Base-by-base conservation (phyloP, 345 rosid species). In the Eucalyptus brandiana region DNA sequence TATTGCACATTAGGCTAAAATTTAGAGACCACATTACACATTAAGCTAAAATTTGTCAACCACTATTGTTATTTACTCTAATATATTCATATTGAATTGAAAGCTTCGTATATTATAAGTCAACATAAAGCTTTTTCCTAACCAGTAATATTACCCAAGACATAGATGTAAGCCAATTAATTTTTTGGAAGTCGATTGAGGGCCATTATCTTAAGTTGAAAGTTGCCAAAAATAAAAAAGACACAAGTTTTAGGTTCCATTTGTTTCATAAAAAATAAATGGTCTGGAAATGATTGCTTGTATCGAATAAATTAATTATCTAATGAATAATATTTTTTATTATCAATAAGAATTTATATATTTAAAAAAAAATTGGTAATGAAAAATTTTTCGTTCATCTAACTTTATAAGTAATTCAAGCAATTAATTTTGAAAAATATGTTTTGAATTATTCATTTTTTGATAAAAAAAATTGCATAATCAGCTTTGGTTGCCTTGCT, bases 211-310 rank as follows among this genome's bases (percentile, higher is more conserved):
- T 56, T 56, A 24, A 3, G 14, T 58, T 58, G n/a, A 30, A 58
- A 24, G 65, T 58, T 58, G 65, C 6, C 62, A 8, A 58, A 24
- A 24, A 24, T 9, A 24, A 4, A 58, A 56, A 58, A 24, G 62
- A 24, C 13, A 58, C 14, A 58, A 58, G 14, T 24, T 24, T 24
- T 24, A 58, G 14, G 14, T n/a, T 58, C 14, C 3, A 58, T 24
- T 58, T 24, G 2, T 58, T 2, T 58, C 6, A 5, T 5, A 4
- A 2, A 11, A 24, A 58, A 58, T 58, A 24, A 58, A 58, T 58
- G 1, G 12, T 58, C 28, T 0, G 1, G 1, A 24, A 58, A 58
- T 58, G 28, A 58, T 58, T 10, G 3, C 0, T 0, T 58, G 3
- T 58, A 58, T 58, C 1, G 6, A 11, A 24, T 58, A 58, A 58